Percentiles rank a stretch among this genome's conserved stretches.
Evolutionary conservation across 371 early-diverging fungal species (phyloP).

Genomic region (Mortierella sp.): DNA sequence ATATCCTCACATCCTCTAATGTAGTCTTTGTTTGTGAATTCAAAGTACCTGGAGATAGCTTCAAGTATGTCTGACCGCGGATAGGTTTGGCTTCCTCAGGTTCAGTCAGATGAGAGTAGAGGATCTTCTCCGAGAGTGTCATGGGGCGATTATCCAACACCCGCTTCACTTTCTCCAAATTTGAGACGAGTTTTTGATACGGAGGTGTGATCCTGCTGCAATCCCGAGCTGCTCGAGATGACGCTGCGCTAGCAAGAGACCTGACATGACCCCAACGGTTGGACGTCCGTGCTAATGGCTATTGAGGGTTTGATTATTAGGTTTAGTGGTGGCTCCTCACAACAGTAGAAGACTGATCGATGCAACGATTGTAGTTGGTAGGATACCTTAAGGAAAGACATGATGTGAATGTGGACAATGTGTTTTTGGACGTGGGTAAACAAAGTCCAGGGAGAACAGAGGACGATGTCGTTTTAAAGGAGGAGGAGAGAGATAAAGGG

Average conservation of each 20-base stretch:
- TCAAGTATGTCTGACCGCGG: slow-evolving; percentile 78
- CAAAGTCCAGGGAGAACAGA: background rate
- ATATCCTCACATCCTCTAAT: background rate
- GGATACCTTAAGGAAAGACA: slow-evolving; percentile 21
- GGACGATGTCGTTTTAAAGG: background rate
- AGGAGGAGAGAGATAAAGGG: background rate
- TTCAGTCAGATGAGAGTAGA: slow-evolving; percentile 93
- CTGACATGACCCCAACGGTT: slow-evolving; percentile 23
- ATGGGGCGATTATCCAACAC: slow-evolving; percentile 73
- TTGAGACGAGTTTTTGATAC: slow-evolving; percentile 67
- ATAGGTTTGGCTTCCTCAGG: slow-evolving; percentile 75
- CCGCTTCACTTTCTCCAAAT: slow-evolving; percentile 66
- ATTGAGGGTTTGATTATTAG: background rate
- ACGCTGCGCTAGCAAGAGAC: slow-evolving; percentile 31
- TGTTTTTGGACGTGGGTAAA: background rate
- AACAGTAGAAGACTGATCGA: background rate
- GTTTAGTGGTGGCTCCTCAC: background rate
- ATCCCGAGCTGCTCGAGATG: slow-evolving; percentile 53
- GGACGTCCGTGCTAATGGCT: slow-evolving; percentile 27
- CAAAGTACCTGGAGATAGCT: slow-evolving; percentile 74
- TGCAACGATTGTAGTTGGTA: background rate
- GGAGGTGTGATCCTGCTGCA: slow-evolving; percentile 72
- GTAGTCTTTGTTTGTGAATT: background rate
- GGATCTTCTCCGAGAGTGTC: slow-evolving; percentile 94
- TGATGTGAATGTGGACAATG: background rate